Conservation (phyloP, 2,329 filamentous ascomycete genomes). For the Talaromyces sp. region DNA sequence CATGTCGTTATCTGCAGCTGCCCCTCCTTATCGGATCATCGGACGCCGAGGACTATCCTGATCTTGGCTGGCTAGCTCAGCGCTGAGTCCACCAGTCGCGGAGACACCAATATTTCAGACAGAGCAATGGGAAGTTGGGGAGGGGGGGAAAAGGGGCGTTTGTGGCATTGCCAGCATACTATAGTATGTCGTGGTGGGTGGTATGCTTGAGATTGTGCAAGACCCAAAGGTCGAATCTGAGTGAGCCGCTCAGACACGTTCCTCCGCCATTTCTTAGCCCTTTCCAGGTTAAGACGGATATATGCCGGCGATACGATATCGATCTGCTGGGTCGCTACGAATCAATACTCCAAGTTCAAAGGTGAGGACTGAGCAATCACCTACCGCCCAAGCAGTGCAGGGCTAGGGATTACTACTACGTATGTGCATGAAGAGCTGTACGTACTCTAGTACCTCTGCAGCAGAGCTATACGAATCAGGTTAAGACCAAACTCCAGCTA, state of each 20-base stretch:
- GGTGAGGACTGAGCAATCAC: not conserved
- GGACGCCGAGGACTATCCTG: constrained; percentile 4
- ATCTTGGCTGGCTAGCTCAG: not conserved
- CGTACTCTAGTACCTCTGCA: not conserved
- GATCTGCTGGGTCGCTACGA: not conserved
- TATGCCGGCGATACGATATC: not conserved
- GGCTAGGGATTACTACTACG: not conserved
- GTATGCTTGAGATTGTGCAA: not conserved
- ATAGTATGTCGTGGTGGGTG: not conserved
- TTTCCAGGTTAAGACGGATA: not conserved
- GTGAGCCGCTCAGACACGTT: constrained; percentile 6
- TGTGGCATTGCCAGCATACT: not conserved
- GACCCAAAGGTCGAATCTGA: constrained; percentile 6
- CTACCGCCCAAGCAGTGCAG: not conserved
- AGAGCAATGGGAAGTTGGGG: not conserved
- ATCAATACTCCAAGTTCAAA: not conserved
- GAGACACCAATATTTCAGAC: not conserved
- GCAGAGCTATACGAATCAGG: constrained; percentile 3
- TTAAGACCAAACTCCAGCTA: not conserved
- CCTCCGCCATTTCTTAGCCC: not conserved
- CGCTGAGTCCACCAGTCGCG: not conserved
- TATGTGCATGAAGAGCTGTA: not conserved
- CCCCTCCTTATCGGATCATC: constrained; percentile 15
- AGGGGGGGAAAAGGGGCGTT: not conserved
- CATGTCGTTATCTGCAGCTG: constrained; percentile 9